Percentiles rank a stretch among this genome's conserved stretches.
Evolutionary conservation across 768 basidiomycete species (phyloP).

Genomic region (Lactarius evosmus): DNA sequence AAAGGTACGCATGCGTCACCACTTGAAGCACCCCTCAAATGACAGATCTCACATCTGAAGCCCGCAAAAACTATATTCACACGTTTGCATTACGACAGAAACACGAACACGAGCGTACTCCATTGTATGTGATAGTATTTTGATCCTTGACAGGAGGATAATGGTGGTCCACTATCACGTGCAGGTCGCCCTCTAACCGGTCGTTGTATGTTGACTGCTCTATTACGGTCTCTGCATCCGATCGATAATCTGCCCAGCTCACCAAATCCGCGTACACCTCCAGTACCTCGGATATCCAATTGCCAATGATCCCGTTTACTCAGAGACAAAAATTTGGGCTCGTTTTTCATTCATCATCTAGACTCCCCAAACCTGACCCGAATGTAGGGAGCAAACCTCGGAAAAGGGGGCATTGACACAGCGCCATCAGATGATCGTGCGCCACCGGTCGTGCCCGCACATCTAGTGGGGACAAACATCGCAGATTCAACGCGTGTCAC

Average conservation of each 20-base stretch:
- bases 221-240: not conserved
- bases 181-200: conserved; percentile 87
- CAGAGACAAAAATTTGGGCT: conserved; percentile 75
- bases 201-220: conserved; percentile 60
- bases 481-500: conserved; percentile 23
- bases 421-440: conserved; percentile 62
- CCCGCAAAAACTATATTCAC: conserved; percentile 87
- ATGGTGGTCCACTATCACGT: conserved; percentile 19
- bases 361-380: not conserved
- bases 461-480: conserved; percentile 33
- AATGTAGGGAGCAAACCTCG: conserved; percentile 62
- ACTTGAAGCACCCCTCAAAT: not conserved
- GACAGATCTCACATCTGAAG: conserved; percentile 39
- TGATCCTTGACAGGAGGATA: not conserved
- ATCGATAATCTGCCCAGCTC: conserved; percentile 51
- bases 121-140: conserved; percentile 51
- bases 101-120: conserved; percentile 81
- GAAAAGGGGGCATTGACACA: conserved; percentile 78
- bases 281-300: conserved; percentile 93
- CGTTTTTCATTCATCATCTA: conserved; percentile 18
- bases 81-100: conserved; percentile 72
- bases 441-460: conserved; percentile 55
- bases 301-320: conserved; percentile 94
- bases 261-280: conserved; percentile 95
- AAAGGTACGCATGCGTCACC: conserved; percentile 53